phyloP scores from a whole-genome alignment of 2,329 filamentous ascomycete genomes.

The Emydomyces testavorans region DNA sequence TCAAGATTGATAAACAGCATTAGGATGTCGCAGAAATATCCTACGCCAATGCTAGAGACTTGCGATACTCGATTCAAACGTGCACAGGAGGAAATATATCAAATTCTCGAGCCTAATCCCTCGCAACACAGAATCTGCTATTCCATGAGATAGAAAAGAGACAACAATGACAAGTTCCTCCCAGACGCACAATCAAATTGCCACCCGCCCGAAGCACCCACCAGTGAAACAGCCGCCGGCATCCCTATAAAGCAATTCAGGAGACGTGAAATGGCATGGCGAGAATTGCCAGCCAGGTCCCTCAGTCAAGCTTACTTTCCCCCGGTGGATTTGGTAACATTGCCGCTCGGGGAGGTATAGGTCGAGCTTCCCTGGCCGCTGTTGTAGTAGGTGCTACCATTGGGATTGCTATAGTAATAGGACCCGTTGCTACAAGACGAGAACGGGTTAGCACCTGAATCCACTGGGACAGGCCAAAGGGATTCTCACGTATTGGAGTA shows the following conservation, averaged over 20 bases:
- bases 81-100: not conserved
- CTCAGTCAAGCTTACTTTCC: conserved; percentile 1
- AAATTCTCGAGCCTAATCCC: not conserved
- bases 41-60: no score
- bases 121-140: no score
- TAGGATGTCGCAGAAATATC: no score
- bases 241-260: not conserved
- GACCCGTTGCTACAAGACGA: conserved; percentile 44
- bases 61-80: no score
- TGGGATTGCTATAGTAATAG: conserved; percentile 62
- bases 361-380: conserved; percentile 45
- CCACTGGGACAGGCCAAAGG: not conserved
- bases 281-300: not conserved
- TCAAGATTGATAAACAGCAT: no score
- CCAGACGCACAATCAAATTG: no score
- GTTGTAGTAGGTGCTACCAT: conserved; percentile 59
- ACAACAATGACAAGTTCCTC: no score
- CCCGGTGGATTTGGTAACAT: conserved; percentile 3
- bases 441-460: not conserved
- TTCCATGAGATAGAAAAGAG: no score
- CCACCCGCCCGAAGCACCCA: no score
- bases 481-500: conserved; percentile 51
- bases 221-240: no score
- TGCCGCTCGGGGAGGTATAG: conserved; percentile 49
- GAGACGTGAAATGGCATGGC: not conserved